These are phyloP conservation scores for Vitis rupestris DNA, from an alignment of 164 flowering plant genomes.

Conservation along the genomic window DNA sequence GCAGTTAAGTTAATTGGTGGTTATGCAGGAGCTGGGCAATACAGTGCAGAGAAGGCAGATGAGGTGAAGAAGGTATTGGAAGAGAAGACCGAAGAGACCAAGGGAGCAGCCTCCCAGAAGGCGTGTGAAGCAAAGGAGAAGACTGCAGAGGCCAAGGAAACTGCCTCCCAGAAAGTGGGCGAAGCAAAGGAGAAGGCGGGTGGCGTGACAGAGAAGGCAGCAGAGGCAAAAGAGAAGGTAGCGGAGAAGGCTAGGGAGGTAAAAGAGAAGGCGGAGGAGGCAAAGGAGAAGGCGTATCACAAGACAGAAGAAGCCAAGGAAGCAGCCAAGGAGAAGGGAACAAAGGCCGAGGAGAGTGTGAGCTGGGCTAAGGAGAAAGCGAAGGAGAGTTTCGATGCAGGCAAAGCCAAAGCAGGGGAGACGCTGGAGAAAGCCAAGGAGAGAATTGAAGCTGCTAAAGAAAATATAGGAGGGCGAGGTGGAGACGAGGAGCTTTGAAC, in stretches of 20 bases:
- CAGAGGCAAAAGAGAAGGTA: conserved; percentile 1
- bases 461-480: background rate
- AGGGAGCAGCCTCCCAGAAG: conserved; percentile 5
- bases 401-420: conserved; percentile 33
- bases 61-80: conserved; percentile 8
- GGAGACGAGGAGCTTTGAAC: conserved; percentile 5
- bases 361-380: conserved; percentile 27
- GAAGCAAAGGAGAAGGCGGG: conserved; percentile 5
- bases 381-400: conserved; percentile 31
- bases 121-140: conserved; percentile 3
- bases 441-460: conserved; percentile 30
- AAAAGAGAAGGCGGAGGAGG: conserved; percentile 10
- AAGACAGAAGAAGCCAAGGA: conserved; percentile 20
- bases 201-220: conserved; percentile 6
- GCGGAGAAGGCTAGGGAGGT: conserved; percentile 8
- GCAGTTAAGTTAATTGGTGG: background rate
- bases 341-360: conserved; percentile 17
- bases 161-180: background rate
- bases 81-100: conserved; percentile 7
- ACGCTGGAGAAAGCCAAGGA: conserved; percentile 31
- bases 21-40: conserved; percentile 14
- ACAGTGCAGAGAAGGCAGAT: conserved; percentile 10
- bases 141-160: background rate
- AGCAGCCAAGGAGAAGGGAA: conserved; percentile 4
- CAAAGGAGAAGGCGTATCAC: conserved; percentile 2